Evolutionary conservation across 192 early-diverging fungal species (phyloP), one percentile per base, ranked within the genome.

Genomic region (Linderina pennispora): DNA sequence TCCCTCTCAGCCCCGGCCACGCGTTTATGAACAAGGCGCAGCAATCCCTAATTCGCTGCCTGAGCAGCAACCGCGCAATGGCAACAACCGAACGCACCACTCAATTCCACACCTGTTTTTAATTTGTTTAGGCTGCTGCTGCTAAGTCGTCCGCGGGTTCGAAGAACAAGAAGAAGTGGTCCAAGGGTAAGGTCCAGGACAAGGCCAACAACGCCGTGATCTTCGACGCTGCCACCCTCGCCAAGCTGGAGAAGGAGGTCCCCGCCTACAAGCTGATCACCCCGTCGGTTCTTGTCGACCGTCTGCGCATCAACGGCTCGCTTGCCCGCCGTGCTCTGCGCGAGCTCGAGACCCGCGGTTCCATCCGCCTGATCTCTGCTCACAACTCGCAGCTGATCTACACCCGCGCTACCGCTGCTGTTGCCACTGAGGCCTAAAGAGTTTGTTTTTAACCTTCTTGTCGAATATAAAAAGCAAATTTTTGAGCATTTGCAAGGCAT

Each of bases 211-310:
- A 99, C 87, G 80, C 88, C 69, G 95, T 99, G 62, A 74, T 87
- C 74, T 89, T 99, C 62, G 90, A 96, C 80, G 90, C 94, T 75
- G 71, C 90, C 57, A 98, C 95, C 54, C 93, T 95, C 68, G 95
- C 97, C 61, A 94, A 92, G 82, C 83, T 99, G 36, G 88, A 88
- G 82, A 99, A 99, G 91, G 97, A 99, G 79, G 95, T 94, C 13
- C 97, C 93, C 55, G 89, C 94, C 67, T 99, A 98, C 88, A 98
- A 97, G 83, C 85, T 99, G 74, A 89, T 99, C 61, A 92, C 94
- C 11, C 94, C 91, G 53, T 94, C 95, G 48, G 89, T 98, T 47
- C 82, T 99, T 47, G 94, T 98, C 48, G 97, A 99, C 82, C 91
- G 97, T 74, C 88, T 98, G 64, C 83, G 86, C 58, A 82, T 99